Evolutionary conservation across 805 yeast genomes (phyloP).

Genomic region (Lipomyces orientalis): DNA sequence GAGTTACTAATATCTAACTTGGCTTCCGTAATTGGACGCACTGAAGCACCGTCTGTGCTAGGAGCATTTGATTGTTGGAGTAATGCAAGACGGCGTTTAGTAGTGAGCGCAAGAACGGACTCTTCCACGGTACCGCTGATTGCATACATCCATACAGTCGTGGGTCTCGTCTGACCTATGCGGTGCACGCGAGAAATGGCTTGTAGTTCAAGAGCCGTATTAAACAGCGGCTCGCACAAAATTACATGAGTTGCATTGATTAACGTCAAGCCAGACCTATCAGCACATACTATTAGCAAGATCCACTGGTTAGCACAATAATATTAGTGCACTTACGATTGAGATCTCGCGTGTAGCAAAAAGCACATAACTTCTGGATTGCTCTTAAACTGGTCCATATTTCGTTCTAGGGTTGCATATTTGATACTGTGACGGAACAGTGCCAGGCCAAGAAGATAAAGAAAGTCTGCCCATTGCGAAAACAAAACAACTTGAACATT

Average conservation of each 20-base stretch:
- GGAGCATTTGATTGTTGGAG: slow-evolving; percentile 34
- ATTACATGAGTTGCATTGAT: slow-evolving; percentile 93
- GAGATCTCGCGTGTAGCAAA: slow-evolving; percentile 79
- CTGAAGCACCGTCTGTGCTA: slow-evolving; percentile 6
- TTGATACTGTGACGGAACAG: slow-evolving; percentile 62
- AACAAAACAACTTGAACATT: slow-evolving; percentile 81
- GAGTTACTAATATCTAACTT: slow-evolving; percentile 55
- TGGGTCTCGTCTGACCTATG: slow-evolving; percentile 82
- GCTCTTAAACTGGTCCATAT: slow-evolving; percentile 34
- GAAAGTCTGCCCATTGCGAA: slow-evolving; percentile 85
- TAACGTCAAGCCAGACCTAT: slow-evolving; percentile 76
- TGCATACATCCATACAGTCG: slow-evolving; percentile 92
- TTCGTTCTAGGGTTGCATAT: slow-evolving; percentile 59
- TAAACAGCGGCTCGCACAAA: slow-evolving; percentile 89
- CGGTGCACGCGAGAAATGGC: slow-evolving; percentile 92
- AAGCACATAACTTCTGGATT: slow-evolving; percentile 75
- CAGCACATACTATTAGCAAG: not conserved
- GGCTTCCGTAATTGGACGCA: slow-evolving; percentile 44
- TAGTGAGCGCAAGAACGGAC: slow-evolving; percentile 72
- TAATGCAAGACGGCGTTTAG: slow-evolving; percentile 59
- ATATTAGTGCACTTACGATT: slow-evolving; percentile 56
- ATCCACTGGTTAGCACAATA: slow-evolving; percentile 8
- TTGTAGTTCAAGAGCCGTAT: slow-evolving; percentile 84
- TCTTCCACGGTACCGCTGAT: slow-evolving; percentile 88
- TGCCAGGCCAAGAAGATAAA: slow-evolving; percentile 70